phyloP scores from a whole-genome alignment of 352 stramenopile species.

The Thalassiosira exigua region DNA sequence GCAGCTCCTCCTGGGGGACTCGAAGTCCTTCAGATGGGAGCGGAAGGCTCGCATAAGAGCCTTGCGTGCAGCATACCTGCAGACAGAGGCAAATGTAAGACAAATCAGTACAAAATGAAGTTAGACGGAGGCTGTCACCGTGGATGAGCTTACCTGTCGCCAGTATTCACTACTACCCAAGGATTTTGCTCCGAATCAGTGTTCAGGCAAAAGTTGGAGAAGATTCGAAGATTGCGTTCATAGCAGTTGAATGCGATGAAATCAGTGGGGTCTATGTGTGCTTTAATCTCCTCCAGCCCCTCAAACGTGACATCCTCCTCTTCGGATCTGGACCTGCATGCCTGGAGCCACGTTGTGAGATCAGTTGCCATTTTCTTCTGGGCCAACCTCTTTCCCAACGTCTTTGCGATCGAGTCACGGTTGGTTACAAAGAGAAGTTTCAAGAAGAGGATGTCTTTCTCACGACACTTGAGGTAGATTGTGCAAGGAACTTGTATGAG shows the following conservation, averaged over 20 bases:
- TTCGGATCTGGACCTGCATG: slow-evolving; percentile 43
- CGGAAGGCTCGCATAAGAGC: slow-evolving; percentile 50
- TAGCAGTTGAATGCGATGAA: slow-evolving; percentile 84
- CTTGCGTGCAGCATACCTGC: slow-evolving; percentile 54
- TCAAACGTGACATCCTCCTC: slow-evolving; percentile 54
- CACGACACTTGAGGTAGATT: slow-evolving; percentile 42
- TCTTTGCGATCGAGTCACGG: slow-evolving; percentile 74
- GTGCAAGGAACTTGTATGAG: too few relatives aligned
- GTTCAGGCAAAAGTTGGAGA: slow-evolving; percentile 68
- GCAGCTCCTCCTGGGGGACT: slow-evolving; percentile 24
- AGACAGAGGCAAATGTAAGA: background rate
- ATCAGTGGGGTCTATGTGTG: slow-evolving; percentile 81
- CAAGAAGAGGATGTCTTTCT: slow-evolving; percentile 74
- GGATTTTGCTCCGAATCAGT: slow-evolving; percentile 69
- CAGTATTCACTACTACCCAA: slow-evolving; percentile 72
- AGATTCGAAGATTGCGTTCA: slow-evolving; percentile 72
- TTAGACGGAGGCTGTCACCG: slow-evolving; percentile 8
- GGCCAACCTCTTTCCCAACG: slow-evolving; percentile 75
- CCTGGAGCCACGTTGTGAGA: slow-evolving; percentile 73
- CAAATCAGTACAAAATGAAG: background rate
- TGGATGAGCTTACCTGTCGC: slow-evolving; percentile 53
- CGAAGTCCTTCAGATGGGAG: slow-evolving; percentile 47
- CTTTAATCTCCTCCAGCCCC: slow-evolving; percentile 70
- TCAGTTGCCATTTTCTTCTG: slow-evolving; percentile 82
- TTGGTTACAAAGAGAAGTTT: slow-evolving; percentile 83